Percentiles rank a stretch among this genome's conserved stretches.
These are phyloP conservation scores for Raphanus raphanistrum DNA, from an alignment of 345 rosid species.

Conservation along the genomic window DNA sequence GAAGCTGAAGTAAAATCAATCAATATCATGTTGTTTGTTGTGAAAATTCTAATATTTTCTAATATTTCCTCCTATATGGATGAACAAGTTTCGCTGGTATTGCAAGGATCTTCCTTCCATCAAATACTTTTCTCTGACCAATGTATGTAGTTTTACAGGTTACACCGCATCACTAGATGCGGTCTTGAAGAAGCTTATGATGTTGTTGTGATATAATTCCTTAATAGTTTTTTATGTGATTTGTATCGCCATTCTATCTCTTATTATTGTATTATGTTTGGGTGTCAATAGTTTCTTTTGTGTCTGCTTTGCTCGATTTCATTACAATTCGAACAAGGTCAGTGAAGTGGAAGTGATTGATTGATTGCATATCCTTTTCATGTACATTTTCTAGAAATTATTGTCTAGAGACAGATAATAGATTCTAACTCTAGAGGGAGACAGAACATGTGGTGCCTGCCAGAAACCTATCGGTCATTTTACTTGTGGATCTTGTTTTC, in stretches of 20 bases:
- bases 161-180: no score
- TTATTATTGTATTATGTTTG: no score
- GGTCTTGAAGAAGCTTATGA: no score
- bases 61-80: no score
- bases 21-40: not conserved
- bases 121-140: no score
- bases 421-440: constrained; percentile 18
- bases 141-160: no score
- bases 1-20: not conserved
- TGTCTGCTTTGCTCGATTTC: not conserved
- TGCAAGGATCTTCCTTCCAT: no score
- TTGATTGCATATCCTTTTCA: constrained; percentile 10
- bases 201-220: no score
- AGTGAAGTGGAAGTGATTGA: not conserved
- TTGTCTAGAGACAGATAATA: constrained; percentile 13
- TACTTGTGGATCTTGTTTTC: constrained; percentile 35
- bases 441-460: constrained; percentile 13
- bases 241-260: no score
- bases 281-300: no score
- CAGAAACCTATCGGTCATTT: constrained; percentile 15
- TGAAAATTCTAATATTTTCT: not conserved
- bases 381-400: not conserved
- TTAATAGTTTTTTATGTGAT: no score
- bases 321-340: not conserved
- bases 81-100: no score